phyloP scores from a whole-genome alignment of 176 grass and related monocot genomes.

The Stipa capillata region DNA sequence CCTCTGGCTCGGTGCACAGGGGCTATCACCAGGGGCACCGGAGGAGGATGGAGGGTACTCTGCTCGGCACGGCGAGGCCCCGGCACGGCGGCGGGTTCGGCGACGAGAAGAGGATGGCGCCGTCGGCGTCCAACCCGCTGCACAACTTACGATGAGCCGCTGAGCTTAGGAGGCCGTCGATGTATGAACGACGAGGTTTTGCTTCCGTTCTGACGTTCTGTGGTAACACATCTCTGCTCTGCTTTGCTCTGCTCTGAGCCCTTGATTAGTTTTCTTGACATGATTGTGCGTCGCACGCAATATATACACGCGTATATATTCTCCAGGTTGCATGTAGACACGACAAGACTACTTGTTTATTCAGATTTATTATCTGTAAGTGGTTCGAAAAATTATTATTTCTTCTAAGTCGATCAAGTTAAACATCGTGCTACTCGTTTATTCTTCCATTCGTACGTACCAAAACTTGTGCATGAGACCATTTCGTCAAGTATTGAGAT shows the following conservation, averaged over 20 bases:
- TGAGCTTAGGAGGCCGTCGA: not conserved
- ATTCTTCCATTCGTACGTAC: not conserved
- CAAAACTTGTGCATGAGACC: not conserved
- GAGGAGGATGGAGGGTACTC: no score
- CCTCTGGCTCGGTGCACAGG: not conserved
- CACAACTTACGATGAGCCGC: slow-evolving; percentile 41
- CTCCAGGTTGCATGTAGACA: not conserved
- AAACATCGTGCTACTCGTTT: no score
- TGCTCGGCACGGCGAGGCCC: not conserved
- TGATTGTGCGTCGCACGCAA: not conserved
- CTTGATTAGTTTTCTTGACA: not conserved
- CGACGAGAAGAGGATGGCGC: slow-evolving; percentile 57
- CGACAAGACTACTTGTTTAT: not conserved
- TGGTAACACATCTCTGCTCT: not conserved
- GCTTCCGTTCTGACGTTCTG: no score
- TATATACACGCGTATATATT: not conserved
- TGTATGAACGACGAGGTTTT: not conserved
- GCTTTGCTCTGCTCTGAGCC: not conserved
- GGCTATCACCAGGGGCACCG: no score
- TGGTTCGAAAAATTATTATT: no score
- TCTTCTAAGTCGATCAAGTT: no score
- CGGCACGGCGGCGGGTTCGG: not conserved
- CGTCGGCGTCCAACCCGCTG: slow-evolving; percentile 57
- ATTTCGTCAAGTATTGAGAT: no score
- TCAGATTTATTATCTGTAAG: no score